Evolutionary conservation across 345 rosid species (phyloP).

Genomic region (Syzygium aqueum): DNA sequence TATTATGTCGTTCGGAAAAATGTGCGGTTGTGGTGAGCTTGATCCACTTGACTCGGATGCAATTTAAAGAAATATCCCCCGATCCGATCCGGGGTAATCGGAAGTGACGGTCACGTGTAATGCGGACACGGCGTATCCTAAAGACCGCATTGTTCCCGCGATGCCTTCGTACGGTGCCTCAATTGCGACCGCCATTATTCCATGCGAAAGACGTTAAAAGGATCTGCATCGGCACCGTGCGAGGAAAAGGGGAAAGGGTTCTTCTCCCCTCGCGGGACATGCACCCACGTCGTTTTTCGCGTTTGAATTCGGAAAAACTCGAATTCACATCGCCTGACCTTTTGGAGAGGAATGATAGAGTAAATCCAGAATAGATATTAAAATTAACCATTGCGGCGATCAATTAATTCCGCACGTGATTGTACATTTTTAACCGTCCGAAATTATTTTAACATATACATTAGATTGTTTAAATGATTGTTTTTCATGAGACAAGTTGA

Average conservation of each 20-base stretch:
- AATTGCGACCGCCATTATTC: not conserved
- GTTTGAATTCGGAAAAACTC: not conserved
- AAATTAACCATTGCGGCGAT: not conserved
- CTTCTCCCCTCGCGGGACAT: not conserved
- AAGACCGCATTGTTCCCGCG: accelerated
- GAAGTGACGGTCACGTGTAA: not conserved
- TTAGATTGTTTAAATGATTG: not conserved
- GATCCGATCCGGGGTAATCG: too few relatives aligned
- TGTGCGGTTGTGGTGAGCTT: accelerated
- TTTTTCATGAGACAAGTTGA: not conserved
- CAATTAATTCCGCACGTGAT: not conserved
- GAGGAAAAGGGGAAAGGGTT: accelerated
- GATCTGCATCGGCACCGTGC: not conserved
- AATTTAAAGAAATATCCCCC: not conserved
- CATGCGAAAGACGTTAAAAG: not conserved
- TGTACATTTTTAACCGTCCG: not conserved
- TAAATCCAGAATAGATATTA: not conserved
- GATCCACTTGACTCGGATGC: accelerated
- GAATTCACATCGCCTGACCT: not conserved
- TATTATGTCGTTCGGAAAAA: not conserved
- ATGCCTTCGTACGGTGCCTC: accelerated
- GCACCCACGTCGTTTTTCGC: not conserved
- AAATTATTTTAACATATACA: not conserved
- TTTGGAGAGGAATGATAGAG: not conserved
- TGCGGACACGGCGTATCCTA: not conserved